phyloP scores from a whole-genome alignment of 2,329 filamentous ascomycete genomes.

The Fusarium transvaalense region DNA sequence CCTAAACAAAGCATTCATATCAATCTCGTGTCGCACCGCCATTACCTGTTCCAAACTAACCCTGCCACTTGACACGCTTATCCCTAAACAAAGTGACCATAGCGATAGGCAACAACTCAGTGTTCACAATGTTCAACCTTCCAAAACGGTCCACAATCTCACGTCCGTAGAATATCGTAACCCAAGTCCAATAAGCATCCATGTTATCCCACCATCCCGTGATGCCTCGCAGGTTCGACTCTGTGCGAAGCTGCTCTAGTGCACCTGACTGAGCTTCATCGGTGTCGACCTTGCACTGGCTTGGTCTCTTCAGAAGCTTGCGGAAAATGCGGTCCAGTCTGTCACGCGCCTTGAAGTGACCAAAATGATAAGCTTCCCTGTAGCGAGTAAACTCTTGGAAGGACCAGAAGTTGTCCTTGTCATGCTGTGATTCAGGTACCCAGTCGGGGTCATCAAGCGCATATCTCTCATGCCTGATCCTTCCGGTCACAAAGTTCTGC shows the following conservation, averaged over 20 bases:
- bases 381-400: constrained; percentile 60
- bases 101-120: constrained; percentile 60
- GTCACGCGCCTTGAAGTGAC: constrained; percentile 14
- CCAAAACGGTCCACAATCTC: constrained; percentile 61
- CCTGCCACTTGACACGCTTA: constrained; percentile 59
- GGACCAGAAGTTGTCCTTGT: constrained; percentile 57
- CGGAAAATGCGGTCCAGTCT: constrained; percentile 53
- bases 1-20: no score
- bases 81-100: constrained; percentile 61
- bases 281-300: constrained; percentile 44
- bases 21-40: background rate
- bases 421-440: constrained; percentile 49
- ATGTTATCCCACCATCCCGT: constrained; percentile 49
- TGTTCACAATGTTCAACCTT: constrained; percentile 59
- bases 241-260: constrained; percentile 34
- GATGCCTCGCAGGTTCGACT: constrained; percentile 41
- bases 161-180: constrained; percentile 59
- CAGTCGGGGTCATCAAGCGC: constrained; percentile 43
- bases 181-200: constrained; percentile 63
- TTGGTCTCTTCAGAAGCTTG: constrained; percentile 53
- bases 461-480: constrained; percentile 4
- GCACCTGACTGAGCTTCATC: constrained; percentile 44
- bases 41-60: background rate
- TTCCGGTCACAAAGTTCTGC: constrained; percentile 52
- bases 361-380: constrained; percentile 57